Conservation (phyloP, 257 asterid species). For the Solanum peruvianum region DNA sequence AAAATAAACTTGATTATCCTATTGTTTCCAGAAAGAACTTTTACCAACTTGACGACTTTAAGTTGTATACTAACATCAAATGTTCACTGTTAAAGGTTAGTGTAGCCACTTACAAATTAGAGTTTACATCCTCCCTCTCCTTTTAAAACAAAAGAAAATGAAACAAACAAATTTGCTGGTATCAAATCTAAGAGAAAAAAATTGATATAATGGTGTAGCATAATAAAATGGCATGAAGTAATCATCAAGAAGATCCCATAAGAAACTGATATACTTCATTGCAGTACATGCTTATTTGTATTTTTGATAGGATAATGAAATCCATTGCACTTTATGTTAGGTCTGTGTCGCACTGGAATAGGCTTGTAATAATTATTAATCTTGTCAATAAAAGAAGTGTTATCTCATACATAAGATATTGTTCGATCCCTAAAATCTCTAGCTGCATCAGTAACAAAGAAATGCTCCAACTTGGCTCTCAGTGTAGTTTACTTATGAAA, state of each 20-base stretch:
- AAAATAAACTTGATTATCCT: not conserved
- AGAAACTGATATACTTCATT: not conserved
- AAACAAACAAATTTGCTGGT: not conserved
- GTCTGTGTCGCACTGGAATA: not conserved
- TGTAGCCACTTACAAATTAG: not conserved
- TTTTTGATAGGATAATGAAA: not conserved
- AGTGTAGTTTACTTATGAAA: not conserved
- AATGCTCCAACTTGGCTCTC: constrained; percentile 6
- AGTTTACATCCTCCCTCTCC: not conserved
- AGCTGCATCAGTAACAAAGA: not conserved
- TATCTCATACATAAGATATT: not conserved
- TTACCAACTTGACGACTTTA: not conserved
- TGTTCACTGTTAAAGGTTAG: not conserved
- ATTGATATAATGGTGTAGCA: not conserved
- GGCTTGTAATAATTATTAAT: not conserved
- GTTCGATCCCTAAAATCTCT: not conserved
- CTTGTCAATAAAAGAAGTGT: not conserved
- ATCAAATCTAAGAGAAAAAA: not conserved
- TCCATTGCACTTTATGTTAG: not conserved
- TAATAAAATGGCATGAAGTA: not conserved
- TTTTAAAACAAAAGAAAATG: not conserved
- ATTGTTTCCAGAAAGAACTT: not conserved
- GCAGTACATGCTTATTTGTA: not conserved
- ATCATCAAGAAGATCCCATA: not conserved
- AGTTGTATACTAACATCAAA: not conserved